Evolutionary conservation across 2,329 filamentous ascomycete species (phyloP).

Genomic region (Cordyceps cateniannulata): DNA sequence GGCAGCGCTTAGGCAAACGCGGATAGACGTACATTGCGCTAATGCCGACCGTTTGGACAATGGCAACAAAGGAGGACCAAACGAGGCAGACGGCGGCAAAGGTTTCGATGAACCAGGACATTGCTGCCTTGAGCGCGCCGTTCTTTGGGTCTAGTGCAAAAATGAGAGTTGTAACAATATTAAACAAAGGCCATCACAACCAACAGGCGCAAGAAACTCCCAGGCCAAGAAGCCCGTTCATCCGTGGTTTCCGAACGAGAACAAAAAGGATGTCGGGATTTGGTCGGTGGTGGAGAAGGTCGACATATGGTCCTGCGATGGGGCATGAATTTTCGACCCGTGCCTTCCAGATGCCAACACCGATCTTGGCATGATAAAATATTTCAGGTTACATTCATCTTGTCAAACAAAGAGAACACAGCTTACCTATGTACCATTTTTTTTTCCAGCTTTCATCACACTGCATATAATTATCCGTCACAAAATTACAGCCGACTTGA

Average conservation of each 20-base stretch:
- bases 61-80: conserved; percentile 47
- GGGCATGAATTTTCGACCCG: background rate
- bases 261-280: background rate
- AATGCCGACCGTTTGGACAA: conserved; percentile 51
- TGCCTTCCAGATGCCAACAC: background rate
- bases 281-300: background rate
- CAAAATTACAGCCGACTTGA: background rate
- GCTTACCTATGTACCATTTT: background rate
- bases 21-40: conserved; percentile 43
- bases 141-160: background rate
- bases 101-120: conserved; percentile 26
- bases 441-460: background rate
- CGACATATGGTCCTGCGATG: conserved; percentile 1
- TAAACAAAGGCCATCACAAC: background rate
- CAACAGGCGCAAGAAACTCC: background rate
- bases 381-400: background rate
- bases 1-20: conserved; percentile 17
- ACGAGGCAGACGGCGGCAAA: conserved; percentile 42
- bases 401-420: no score
- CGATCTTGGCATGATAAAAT: background rate
- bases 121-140: conserved; percentile 17
- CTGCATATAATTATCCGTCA: background rate
- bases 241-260: conserved; percentile 1
- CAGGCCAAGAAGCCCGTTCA: background rate
- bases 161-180: background rate